phyloP scores from a whole-genome alignment of 169 alveolate species.

The Plasmodium coatneyi region DNA sequence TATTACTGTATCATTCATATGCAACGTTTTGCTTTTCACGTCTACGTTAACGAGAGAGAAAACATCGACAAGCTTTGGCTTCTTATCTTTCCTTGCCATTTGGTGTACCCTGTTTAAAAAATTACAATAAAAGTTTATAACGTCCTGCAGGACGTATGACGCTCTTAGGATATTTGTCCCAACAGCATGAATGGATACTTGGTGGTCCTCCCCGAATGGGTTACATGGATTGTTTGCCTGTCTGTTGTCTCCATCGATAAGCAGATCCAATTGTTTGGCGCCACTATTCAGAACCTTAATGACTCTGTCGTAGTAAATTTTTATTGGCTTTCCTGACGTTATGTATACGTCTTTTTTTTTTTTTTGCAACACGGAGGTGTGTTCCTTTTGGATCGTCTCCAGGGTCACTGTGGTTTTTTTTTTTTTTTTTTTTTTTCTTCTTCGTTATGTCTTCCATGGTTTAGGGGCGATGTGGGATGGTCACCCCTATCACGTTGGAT shows the following conservation, averaged over 20 bases:
- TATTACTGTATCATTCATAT: constrained; percentile 31
- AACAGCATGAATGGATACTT: constrained; percentile 33
- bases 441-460: not conserved
- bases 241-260: constrained; percentile 50
- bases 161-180: constrained; percentile 35
- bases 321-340: constrained; percentile 13
- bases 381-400: constrained; percentile 46
- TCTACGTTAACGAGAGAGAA: not conserved
- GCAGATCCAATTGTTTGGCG: not conserved
- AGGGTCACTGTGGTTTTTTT: constrained; percentile 10
- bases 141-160: constrained; percentile 37
- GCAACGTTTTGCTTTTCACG: constrained; percentile 6
- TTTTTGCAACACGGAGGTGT: constrained; percentile 9
- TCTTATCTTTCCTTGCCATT: not conserved
- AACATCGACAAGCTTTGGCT: not conserved
- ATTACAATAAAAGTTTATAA: constrained; percentile 5
- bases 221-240: not conserved
- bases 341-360: constrained; percentile 34
- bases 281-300: constrained; percentile 13
- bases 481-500: not conserved
- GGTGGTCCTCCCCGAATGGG: not conserved
- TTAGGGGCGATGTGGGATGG: not conserved
- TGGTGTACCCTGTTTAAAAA: constrained; percentile 11
- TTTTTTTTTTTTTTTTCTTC: constrained; percentile 22
- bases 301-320: constrained; percentile 16